phyloP scores from a whole-genome alignment of 768 basidiomycete genomes.

The Tephrocybe sp. region DNA sequence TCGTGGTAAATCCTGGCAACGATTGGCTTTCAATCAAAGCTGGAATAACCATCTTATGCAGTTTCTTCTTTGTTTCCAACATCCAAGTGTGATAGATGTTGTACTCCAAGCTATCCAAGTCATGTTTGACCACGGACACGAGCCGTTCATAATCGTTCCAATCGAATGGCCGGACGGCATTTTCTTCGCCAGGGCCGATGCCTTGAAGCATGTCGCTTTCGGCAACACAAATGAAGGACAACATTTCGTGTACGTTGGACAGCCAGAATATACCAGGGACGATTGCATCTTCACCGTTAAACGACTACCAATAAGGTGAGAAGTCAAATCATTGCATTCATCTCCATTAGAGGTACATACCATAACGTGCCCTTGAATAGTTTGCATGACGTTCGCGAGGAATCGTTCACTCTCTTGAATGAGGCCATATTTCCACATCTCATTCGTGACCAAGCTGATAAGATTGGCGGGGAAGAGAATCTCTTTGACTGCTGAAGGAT shows the following conservation, averaged over 20 bases:
- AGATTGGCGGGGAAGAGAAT: constrained; percentile 98
- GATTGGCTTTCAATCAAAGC: constrained; percentile 98
- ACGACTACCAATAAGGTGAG: constrained; percentile 56
- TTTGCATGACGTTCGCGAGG: constrained; percentile 98
- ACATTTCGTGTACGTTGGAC: constrained; percentile 99
- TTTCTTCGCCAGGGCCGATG: constrained; percentile 94
- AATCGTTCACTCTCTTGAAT: constrained; percentile 97
- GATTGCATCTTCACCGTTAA: constrained; percentile 91
- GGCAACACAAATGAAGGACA: constrained; percentile 98
- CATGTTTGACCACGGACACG: constrained; percentile 98
- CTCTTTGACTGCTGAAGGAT: constrained; percentile 93
- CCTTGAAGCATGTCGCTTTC: constrained; percentile 98
- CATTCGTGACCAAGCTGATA: constrained; percentile 97
- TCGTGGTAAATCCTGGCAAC: constrained; percentile 95
- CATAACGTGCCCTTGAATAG: constrained; percentile 97
- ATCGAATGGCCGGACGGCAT: constrained; percentile 87
- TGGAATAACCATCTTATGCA: constrained; percentile 98
- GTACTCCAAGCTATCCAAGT: constrained; percentile 97
- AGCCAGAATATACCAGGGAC: constrained; percentile 98
- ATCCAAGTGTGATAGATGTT: constrained; percentile 99
- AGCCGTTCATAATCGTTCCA: constrained; percentile 97
- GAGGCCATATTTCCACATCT: constrained; percentile 99
- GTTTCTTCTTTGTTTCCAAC: constrained; percentile 94
- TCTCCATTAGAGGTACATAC: constrained; percentile 47
- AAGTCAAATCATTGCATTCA: neutral